Evolutionary conservation across 306 rosid genomes (phyloP).

Genomic region (Senna tora): DNA sequence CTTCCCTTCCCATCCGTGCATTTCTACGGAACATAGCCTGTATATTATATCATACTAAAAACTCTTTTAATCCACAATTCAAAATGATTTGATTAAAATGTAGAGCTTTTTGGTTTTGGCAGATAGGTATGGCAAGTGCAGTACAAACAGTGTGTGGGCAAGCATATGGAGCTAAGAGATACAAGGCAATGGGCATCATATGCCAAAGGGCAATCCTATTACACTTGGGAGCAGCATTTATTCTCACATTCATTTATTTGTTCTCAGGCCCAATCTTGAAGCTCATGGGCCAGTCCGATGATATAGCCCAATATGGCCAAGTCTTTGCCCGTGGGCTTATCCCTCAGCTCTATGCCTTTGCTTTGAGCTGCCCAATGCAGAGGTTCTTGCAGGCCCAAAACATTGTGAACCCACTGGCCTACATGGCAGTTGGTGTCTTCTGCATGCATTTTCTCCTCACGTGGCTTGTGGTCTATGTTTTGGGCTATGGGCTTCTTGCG

Average conservation of each 20-base stretch:
- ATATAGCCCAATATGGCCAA: constrained; percentile 42
- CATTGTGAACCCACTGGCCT: constrained; percentile 60
- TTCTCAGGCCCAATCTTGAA: constrained; percentile 47
- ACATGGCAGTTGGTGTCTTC: constrained; percentile 50
- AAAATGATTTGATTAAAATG: no score
- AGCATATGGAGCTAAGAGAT: constrained; percentile 59
- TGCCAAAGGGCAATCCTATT: constrained; percentile 55
- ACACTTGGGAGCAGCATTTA: constrained; percentile 56
- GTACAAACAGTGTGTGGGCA: constrained; percentile 65
- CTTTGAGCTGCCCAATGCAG: constrained; percentile 51
- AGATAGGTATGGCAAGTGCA: constrained; percentile 66
- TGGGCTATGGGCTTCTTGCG: constrained; percentile 12
- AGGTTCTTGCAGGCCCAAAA: constrained; percentile 63
- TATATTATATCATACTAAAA: no score
- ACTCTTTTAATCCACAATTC: no score
- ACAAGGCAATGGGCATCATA: constrained; percentile 53
- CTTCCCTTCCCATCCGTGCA: no score
- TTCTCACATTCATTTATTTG: constrained; percentile 54
- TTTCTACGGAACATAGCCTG: no score
- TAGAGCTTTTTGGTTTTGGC: not conserved
- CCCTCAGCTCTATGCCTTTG: constrained; percentile 56
- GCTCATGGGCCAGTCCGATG: constrained; percentile 39
- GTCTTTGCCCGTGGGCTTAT: constrained; percentile 49
- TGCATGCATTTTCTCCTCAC: constrained; percentile 46
- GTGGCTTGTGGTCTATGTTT: constrained; percentile 48